Evolutionary conservation across 495 filamentous ascomycete species (phyloP).

Genomic region (Pyrenopolyporus hunteri): DNA sequence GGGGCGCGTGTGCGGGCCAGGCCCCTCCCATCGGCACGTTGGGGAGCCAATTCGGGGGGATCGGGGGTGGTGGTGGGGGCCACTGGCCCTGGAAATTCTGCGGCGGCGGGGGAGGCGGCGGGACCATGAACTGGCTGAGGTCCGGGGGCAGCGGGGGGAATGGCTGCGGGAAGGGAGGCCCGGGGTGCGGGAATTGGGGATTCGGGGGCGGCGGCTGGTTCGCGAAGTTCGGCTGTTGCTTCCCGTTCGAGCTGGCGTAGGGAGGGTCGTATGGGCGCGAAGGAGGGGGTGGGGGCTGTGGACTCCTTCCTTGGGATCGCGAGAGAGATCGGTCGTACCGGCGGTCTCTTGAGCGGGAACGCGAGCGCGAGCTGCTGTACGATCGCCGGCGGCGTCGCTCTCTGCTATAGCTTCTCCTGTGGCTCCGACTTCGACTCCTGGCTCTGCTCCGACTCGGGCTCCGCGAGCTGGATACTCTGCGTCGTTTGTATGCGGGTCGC

Average conservation of each 20-base stretch:
- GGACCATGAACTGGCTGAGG: conserved; percentile 40
- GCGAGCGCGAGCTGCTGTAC: conserved; percentile 46
- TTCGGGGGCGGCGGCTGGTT: conserved; percentile 35
- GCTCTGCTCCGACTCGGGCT: conserved; percentile 22
- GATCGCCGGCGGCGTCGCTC: conserved; percentile 50
- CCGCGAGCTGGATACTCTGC: conserved; percentile 39
- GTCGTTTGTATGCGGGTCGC: conserved; percentile 43
- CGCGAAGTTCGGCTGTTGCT: conserved; percentile 26
- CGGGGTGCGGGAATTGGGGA: conserved; percentile 44
- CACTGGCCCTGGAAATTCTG: conserved; percentile 58
- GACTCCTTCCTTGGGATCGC: conserved; percentile 49
- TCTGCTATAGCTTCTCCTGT: conserved; percentile 53
- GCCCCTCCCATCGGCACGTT: conserved; percentile 32
- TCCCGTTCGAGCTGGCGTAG: conserved; percentile 37
- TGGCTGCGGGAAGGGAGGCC: conserved; percentile 40
- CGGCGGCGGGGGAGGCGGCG: conserved; percentile 52
- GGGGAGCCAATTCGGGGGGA: conserved; percentile 40
- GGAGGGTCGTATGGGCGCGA: conserved; percentile 38
- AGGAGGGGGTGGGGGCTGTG: conserved; percentile 31
- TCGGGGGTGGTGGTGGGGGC: conserved; percentile 52
- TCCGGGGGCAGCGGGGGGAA: conserved; percentile 36
- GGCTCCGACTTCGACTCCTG: conserved; percentile 17
- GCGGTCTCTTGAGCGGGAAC: conserved; percentile 40
- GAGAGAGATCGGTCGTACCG: conserved; percentile 42
- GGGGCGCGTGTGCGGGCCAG: conserved; percentile 26